Evolutionary conservation across 352 stramenopile genomes (phyloP).

Genomic region (Phytopythium litorale): DNA sequence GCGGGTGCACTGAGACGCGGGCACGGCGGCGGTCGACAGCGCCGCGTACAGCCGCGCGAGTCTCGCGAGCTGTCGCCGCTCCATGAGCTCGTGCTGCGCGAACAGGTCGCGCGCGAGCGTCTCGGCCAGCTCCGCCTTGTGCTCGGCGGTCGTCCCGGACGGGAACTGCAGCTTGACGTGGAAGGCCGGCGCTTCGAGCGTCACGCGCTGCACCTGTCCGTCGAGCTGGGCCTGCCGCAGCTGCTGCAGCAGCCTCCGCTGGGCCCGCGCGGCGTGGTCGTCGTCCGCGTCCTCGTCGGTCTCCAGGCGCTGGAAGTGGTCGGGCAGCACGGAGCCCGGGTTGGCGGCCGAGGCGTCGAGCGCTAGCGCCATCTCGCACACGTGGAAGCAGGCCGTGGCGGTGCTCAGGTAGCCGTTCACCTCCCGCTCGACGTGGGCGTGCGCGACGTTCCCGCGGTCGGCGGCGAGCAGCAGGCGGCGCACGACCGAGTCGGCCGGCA

Average conservation of each 20-base stretch:
- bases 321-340: neutral
- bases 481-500: conserved; percentile 25
- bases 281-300: conserved; percentile 15
- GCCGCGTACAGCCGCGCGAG: conserved; percentile 56
- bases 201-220: conserved; percentile 53
- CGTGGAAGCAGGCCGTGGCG: conserved; percentile 48
- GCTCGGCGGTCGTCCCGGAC: neutral
- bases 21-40: conserved; percentile 32
- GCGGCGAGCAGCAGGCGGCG: conserved; percentile 21
- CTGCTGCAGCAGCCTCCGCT: conserved; percentile 47
- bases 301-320: neutral
- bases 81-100: conserved; percentile 48
- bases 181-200: conserved; percentile 48
- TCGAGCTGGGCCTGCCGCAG: conserved; percentile 46
- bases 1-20: conserved; percentile 9
- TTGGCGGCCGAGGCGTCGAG: neutral
- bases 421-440: conserved; percentile 23
- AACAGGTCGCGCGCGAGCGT: conserved; percentile 43
- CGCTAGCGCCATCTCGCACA: conserved; percentile 40
- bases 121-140: conserved; percentile 6
- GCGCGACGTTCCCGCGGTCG: conserved; percentile 5
- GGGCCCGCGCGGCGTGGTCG: conserved; percentile 22
- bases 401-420: conserved; percentile 66
- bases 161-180: conserved; percentile 41
- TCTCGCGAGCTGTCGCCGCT: conserved; percentile 51